These are phyloP conservation scores for Ganoderma lucidum DNA, from an alignment of 1,284 basidiomycete genomes.

Conservation along the genomic window DNA sequence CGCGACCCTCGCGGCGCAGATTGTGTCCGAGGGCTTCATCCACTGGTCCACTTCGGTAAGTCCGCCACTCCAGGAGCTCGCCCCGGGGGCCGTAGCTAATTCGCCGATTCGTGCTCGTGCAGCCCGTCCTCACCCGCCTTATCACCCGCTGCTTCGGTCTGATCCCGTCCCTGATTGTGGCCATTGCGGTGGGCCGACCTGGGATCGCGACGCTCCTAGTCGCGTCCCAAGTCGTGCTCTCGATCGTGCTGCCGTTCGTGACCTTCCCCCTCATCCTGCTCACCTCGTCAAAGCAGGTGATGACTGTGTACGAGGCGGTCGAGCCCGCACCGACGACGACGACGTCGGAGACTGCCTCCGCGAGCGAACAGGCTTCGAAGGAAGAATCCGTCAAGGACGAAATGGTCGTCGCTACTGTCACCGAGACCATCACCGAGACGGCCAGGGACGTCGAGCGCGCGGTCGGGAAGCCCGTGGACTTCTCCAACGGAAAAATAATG, in stretches of 20 bases:
- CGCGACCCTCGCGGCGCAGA: conserved; percentile 91
- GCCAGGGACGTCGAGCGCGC: conserved; percentile 11
- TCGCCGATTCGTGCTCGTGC: conserved; percentile 24
- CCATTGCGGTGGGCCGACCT: conserved; percentile 72
- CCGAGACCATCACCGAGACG: not conserved
- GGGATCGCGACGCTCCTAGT: conserved; percentile 90
- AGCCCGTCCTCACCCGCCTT: conserved; percentile 84
- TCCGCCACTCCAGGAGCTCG: conserved; percentile 14
- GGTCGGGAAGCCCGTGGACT: conserved; percentile 55
- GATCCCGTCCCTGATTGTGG: conserved; percentile 85
- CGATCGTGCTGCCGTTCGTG: conserved; percentile 89
- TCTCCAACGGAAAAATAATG: conserved; percentile 64
- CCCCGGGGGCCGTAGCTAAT: conserved; percentile 2
- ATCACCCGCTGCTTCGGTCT: conserved; percentile 87
- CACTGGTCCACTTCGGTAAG: conserved; percentile 86
- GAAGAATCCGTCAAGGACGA: conserved; percentile 1
- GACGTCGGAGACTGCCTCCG: conserved; percentile 15
- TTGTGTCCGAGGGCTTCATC: conserved; percentile 93
- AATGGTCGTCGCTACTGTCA: not conserved
- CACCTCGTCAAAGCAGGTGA: conserved; percentile 73
- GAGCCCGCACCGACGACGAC: not conserved
- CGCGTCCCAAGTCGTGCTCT: conserved; percentile 87
- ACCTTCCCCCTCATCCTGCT: conserved; percentile 81
- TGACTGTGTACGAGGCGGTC: conserved; percentile 59
- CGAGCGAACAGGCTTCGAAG: not conserved